These are phyloP conservation scores for Canariomyces notabilis DNA, from an alignment of 2,329 filamentous ascomycete genomes.

Conservation along the genomic window DNA sequence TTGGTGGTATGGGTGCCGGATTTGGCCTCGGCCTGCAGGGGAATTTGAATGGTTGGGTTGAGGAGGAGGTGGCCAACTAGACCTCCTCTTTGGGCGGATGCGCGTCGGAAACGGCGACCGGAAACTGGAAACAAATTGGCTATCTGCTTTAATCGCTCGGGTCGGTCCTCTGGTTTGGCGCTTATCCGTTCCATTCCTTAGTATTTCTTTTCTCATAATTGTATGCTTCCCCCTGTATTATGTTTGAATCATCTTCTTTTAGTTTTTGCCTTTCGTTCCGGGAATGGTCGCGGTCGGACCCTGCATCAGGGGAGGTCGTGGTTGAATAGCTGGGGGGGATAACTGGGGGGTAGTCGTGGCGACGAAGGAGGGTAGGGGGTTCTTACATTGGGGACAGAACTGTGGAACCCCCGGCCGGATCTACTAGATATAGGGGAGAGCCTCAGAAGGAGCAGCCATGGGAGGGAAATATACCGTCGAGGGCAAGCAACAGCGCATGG, in stretches of 20 bases:
- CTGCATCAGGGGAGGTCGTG: background rate
- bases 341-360: background rate
- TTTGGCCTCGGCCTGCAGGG: conserved; percentile 60
- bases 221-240: background rate
- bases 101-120: conserved; percentile 1
- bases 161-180: background rate
- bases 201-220: conserved; percentile 7
- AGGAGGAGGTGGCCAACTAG: conserved; percentile 60
- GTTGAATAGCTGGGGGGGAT: background rate
- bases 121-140: conserved; percentile 6
- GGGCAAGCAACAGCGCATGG: background rate
- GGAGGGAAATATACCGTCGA: conserved; percentile 1
- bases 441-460: background rate
- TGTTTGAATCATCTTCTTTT: conserved; percentile 6
- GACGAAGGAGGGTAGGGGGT: background rate
- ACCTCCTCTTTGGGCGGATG: background rate
- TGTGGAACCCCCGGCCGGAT: too few relatives aligned
- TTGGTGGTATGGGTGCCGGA: conserved; percentile 53
- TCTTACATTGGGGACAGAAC: background rate
- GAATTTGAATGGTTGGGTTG: conserved; percentile 62
- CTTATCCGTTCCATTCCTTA: background rate
- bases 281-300: conserved; percentile 5
- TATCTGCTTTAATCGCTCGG: conserved; percentile 16
- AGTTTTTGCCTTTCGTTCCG: conserved; percentile 12
- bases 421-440: too few relatives aligned